Evolutionary conservation across 2,329 filamentous ascomycete species (phyloP), one percentile per base, ranked within the genome.

Genomic region (Teratosphaeria epicoccoides): DNA sequence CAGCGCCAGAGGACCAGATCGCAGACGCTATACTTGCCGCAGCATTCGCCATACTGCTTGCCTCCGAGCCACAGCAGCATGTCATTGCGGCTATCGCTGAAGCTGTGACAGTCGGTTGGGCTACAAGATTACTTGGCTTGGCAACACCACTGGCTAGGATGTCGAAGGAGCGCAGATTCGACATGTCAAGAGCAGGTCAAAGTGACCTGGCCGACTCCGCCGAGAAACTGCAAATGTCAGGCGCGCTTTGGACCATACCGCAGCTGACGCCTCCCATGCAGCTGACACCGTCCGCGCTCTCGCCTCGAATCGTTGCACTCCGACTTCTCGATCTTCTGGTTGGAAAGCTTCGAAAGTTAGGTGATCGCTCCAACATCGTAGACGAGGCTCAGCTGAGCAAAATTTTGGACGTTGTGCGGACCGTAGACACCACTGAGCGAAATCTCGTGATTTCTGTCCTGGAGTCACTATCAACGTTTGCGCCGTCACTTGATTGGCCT

Each of bases 111-210:
- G 9, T 51, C 17, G 26, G 9, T 4, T 51, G 49, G 49, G 67
- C 90, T 10, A 68, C 71, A 37, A 71, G 69, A 2, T 73, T 87
- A 33, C 68, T 90, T 9, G 68, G 70, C 1, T 64, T 70, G 14
- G 63, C 75, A 10, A 70, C 74, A 12, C 81, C 84, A 49, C 79
- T 90, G 24, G 68, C 68, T n/a, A 69, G 70, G 17, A 66, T 88
- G n/a, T 77, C 78, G 0, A 79, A 77, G 55, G 82, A 87, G 33
- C 79, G 82, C 26, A 79, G 79, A 57, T 80, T 71, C 52, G 89
- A 88, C 57, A 75, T 90, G 63, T 84, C 87, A 0, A 84, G 78
- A 61, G 74, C 80, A 25, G 79, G 78, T 10, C 82, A 82, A 59
- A 72, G 70, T 14, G 73, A 79, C 0, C 63, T 90, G 6, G 58